Percentiles rank a stretch among this genome's conserved stretches.
phyloP scores from a whole-genome alignment of 73 alveolate species.

The Tetrahymena thermophila region DNA sequence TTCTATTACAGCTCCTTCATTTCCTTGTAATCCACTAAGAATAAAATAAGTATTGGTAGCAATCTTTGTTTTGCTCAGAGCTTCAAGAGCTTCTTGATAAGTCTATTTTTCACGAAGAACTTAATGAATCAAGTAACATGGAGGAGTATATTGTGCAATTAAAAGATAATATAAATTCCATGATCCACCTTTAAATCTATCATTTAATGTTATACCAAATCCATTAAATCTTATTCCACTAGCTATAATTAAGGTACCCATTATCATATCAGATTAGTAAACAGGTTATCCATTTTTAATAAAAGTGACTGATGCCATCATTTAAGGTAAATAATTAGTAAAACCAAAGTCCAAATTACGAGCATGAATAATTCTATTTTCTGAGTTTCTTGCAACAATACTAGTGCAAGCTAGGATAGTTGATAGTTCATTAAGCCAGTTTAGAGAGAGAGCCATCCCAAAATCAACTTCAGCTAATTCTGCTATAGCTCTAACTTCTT shows the following conservation, averaged over 20 bases:
- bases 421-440: neutral
- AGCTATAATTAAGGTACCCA: neutral
- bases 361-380: conserved; percentile 2
- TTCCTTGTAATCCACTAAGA: neutral
- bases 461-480: neutral
- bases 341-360: conserved; percentile 5
- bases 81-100: neutral
- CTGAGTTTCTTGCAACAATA: neutral
- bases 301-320: neutral
- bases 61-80: neutral
- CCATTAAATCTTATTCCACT: neutral
- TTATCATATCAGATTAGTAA: neutral
- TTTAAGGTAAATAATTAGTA: neutral
- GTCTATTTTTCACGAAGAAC: neutral
- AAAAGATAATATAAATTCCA: neutral
- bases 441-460: neutral
- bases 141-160: neutral
- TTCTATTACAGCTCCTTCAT: conserved; percentile 1
- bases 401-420: neutral
- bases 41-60: neutral
- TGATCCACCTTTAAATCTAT: neutral
- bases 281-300: neutral
- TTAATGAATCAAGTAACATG: neutral
- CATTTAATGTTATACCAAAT: neutral
- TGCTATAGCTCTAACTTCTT: neutral